A percentile compares a stretch with the other conserved stretches of the same genome.
Evolutionary conservation across 306 rosid genomes (phyloP).

Genomic region (Prunus kanzakura): DNA sequence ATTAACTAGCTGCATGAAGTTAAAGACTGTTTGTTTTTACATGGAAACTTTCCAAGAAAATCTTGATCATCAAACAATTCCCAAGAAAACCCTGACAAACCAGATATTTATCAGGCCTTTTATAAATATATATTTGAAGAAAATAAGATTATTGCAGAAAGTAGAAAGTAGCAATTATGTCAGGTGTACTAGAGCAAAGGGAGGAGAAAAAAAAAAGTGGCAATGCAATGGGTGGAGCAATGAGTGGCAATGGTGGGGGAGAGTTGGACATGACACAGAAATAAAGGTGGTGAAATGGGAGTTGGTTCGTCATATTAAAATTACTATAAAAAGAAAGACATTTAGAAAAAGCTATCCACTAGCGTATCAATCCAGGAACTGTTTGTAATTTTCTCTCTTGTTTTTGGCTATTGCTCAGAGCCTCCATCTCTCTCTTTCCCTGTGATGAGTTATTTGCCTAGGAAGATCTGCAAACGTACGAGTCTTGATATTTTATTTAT

Average conservation of each 20-base stretch:
- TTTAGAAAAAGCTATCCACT: constrained; percentile 30
- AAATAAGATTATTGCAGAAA: not conserved
- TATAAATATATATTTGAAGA: not conserved
- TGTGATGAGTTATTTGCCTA: not conserved
- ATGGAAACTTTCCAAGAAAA: not conserved
- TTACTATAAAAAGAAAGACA: constrained; percentile 23
- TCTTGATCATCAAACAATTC: not conserved
- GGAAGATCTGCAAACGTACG: constrained; percentile 1
- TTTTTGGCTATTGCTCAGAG: not conserved
- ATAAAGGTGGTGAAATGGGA: constrained; percentile 29
- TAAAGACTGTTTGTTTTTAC: not conserved
- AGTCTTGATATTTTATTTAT: not conserved
- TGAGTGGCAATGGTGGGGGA: constrained; percentile 25
- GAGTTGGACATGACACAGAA: constrained; percentile 33
- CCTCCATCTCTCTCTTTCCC: constrained; percentile 2
- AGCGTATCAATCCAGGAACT: constrained; percentile 5
- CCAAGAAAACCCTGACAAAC: not conserved
- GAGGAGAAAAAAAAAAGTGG: constrained; percentile 8
- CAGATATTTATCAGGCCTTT: not conserved
- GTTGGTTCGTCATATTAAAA: constrained; percentile 25
- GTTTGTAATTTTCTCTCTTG: not conserved
- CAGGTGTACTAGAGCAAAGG: constrained; percentile 26
- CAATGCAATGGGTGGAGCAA: constrained; percentile 11
- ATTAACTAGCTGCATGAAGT: not conserved
- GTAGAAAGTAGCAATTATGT: constrained; percentile 15